Conservation (phyloP, 768 basidiomycete species). For the Podaxis pistillaris region DNA sequence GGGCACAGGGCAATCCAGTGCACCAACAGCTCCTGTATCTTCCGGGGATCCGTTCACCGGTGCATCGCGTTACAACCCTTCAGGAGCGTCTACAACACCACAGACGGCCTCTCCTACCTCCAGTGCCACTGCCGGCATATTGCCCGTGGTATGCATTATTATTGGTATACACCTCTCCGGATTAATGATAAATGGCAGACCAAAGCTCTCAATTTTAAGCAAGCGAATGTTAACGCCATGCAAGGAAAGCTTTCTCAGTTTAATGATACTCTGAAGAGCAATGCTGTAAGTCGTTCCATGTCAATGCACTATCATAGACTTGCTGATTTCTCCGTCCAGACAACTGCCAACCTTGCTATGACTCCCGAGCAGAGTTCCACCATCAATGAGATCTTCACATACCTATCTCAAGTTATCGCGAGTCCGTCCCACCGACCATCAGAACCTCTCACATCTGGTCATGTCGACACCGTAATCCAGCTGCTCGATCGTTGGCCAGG, state of each 20-base stretch:
- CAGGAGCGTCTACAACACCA: constrained; percentile 33
- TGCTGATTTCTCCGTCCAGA: constrained; percentile 35
- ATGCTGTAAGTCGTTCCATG: constrained; percentile 52
- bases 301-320: neutral
- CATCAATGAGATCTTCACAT: constrained; percentile 63
- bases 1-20: constrained; percentile 34
- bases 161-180: neutral
- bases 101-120: constrained; percentile 27
- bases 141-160: constrained; percentile 47
- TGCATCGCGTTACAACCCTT: constrained; percentile 53
- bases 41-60: constrained; percentile 67
- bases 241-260: constrained; percentile 76
- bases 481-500: constrained; percentile 75
- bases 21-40: constrained; percentile 32
- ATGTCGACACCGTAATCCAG: constrained; percentile 60
- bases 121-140: constrained; percentile 33
- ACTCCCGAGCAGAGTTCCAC: constrained; percentile 57
- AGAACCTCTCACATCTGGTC: constrained; percentile 37
- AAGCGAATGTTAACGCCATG: constrained; percentile 78
- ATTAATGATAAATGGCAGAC: constrained; percentile 36
- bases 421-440: constrained; percentile 31
- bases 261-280: constrained; percentile 61
- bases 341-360: constrained; percentile 70
- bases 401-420: constrained; percentile 50
- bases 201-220: constrained; percentile 75